Percentiles rank a stretch among this genome's conserved stretches.
These are phyloP conservation scores for Arabidopsis suecica DNA, from an alignment of 345 rosid species.

Conservation along the genomic window DNA sequence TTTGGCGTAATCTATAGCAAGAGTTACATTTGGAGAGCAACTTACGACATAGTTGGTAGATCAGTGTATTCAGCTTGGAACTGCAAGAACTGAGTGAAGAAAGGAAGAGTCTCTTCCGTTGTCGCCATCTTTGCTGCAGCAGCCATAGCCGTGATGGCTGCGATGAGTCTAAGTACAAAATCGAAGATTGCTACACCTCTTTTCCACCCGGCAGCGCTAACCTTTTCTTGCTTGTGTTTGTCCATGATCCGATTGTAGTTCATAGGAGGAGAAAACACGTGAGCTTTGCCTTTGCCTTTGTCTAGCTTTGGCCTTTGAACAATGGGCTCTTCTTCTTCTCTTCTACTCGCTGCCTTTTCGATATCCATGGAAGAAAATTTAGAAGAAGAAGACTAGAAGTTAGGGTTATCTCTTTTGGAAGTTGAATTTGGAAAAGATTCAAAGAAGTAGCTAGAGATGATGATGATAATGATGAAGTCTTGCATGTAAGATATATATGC, in stretches of 20 bases:
- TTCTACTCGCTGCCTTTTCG: constrained; percentile 41
- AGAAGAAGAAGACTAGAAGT: constrained; percentile 7
- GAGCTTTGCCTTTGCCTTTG: constrained; percentile 50
- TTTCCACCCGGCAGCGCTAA: constrained; percentile 44
- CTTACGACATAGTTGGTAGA: constrained; percentile 71
- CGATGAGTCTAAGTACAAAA: constrained; percentile 69
- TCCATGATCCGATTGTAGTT: constrained; percentile 38
- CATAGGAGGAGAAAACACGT: constrained; percentile 47
- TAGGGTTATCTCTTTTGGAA: background rate
- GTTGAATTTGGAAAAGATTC: background rate
- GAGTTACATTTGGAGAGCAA: background rate
- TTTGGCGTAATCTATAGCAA: background rate
- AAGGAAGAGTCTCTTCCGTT: constrained; percentile 76
- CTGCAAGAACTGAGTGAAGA: constrained; percentile 93
- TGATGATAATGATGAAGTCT: constrained; percentile 17
- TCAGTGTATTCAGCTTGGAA: constrained; percentile 85
- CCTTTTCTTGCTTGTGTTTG: constrained; percentile 41
- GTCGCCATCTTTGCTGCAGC: constrained; percentile 83
- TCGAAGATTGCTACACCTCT: constrained; percentile 76
- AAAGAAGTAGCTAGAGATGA: constrained; percentile 21
- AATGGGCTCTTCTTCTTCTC: constrained; percentile 49
- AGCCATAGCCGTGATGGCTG: constrained; percentile 58
- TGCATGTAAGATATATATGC: constrained; percentile 25
- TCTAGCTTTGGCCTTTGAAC: constrained; percentile 44
- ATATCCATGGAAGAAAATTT: constrained; percentile 39